Conservation (phyloP, 495 filamentous ascomycete species). For the Hyaloscypha bicolor region DNA sequence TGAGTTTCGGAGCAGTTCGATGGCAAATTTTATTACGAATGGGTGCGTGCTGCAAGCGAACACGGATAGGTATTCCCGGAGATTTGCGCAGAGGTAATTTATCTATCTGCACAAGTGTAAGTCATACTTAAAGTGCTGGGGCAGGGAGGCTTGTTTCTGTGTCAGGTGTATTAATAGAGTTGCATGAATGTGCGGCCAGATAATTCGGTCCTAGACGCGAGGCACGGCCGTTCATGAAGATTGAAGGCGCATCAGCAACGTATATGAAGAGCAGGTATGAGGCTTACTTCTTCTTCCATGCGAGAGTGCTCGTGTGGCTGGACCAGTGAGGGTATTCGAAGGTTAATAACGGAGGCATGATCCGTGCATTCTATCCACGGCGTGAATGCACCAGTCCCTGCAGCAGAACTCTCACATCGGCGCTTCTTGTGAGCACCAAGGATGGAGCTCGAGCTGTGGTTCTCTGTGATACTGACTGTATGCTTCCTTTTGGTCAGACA, state of each 20-base stretch:
- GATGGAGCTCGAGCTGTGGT: neutral
- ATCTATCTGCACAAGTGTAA: neutral
- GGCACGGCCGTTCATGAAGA: neutral
- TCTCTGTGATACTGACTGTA: neutral
- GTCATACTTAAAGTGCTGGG: neutral
- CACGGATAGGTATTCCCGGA: neutral
- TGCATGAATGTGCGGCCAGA: neutral
- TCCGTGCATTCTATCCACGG: neutral
- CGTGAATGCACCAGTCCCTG: neutral
- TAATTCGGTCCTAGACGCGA: neutral
- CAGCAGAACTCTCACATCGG: neutral
- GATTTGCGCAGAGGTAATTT: neutral
- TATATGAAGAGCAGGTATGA: neutral
- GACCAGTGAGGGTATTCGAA: neutral
- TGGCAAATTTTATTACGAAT: neutral
- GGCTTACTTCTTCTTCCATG: neutral
- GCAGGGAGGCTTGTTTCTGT: neutral
- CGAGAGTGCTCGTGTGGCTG: neutral
- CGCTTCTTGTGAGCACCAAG: neutral
- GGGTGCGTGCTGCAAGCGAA: neutral
- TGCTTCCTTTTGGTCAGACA: slow-evolving; percentile 3
- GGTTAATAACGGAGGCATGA: neutral
- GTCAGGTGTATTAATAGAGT: neutral
- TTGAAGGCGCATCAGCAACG: neutral
- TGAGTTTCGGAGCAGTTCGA: neutral